Base-by-base conservation (phyloP, 1,139 yeast genomes). In the Ashbya aceris region DNA sequence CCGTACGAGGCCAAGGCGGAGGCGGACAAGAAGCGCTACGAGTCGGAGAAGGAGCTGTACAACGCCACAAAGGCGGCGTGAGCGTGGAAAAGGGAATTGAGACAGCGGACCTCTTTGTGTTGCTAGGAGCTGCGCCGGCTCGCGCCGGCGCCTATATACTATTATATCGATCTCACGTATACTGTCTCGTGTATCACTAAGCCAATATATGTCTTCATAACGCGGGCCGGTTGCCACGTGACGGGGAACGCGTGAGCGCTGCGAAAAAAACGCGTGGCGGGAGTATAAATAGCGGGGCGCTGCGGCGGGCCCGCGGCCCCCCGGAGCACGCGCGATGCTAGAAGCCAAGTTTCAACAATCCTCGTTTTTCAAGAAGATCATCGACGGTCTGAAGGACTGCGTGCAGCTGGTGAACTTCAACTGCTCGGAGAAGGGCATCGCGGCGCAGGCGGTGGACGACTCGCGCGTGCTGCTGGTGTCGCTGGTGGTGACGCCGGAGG, bases 321-420 rank as follows among this genome's bases (percentile, higher is more conserved):
- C 31, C 31, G 11, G 13, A 29, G 11, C 31, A 11, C 20, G 23
- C 12, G 20, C 20, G 50, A 91, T 91, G 97, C 79, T 91, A 71
- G 98, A 91, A 78, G 98, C 96, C 54, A 87, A 87, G 71, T 84
- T 91, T 56, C 91, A 83, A 58, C 89, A 87, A 71, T 96, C 98
- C 48, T 76, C 89, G 48, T 76, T 87, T 56, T 77, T 93, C 62
- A 91, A 91, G 68, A 86, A 84, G 74, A 79, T 86, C 59, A 83
- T 87, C 58, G 97, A 91, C 56, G 79, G 96, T 46, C 83, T 87
- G 62, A 84, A 86, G 63, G 98, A 91, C 61, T 80, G 94, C 61
- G 96, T 91, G 50, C 84, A 84, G 60, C 74, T 87, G 56, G 91
- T 96, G 70, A 91, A 91, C 74, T 86, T 91, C 73, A 94, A 89